Base-by-base conservation (phyloP, 2,329 filamentous ascomycete genomes). In the Ceratocystis colombiana region DNA sequence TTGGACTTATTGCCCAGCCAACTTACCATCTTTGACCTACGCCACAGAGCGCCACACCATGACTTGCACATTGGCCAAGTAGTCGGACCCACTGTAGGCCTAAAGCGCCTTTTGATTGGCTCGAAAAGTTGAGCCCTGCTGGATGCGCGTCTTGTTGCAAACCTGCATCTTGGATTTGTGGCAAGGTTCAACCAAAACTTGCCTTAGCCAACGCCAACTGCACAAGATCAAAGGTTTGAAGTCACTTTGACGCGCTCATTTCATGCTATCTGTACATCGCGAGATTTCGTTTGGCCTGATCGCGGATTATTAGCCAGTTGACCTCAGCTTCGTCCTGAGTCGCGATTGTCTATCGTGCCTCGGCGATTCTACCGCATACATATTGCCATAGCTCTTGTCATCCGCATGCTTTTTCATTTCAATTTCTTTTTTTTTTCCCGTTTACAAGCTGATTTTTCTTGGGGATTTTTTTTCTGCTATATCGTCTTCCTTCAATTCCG, bases 111-210 rank as follows among this genome's bases (percentile, higher is more conserved):
- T 62, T 15, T 48, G 12, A 62, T 62, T 62, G 61, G 61, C 25
- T 17, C 37, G 25, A 46, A 62, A 46, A 61, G 59, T 25, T 25
- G 33, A 61, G 59, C 59, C 59, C 41, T 37, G 41, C 10, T 25
- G 25, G 28, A 62, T 62, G 61, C 61, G 61, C 61, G 61, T 62
- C 61, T 37, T 62, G 41, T 22, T 61, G 61, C 44, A 62, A 62
- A 62, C 33, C 63, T 64, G 63, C 46, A 50, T 55, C 50, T 65
- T 48, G 53, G 15, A 53, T 37, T 45, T 61, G 57, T 48, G 22
- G 30, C 53, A 45, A 50, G 6, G 22, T 53, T 64, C 28, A 50
- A 57, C 28, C 53, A 57, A 33, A 57, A 57, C 53, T 37, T 57
- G 22, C 53, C 53, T 57, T n/a, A 30, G 28, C 25, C 53, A 57